These are phyloP conservation scores for Melastoma malabathricum DNA, from an alignment of 345 rosid genomes.

Conservation along the genomic window DNA sequence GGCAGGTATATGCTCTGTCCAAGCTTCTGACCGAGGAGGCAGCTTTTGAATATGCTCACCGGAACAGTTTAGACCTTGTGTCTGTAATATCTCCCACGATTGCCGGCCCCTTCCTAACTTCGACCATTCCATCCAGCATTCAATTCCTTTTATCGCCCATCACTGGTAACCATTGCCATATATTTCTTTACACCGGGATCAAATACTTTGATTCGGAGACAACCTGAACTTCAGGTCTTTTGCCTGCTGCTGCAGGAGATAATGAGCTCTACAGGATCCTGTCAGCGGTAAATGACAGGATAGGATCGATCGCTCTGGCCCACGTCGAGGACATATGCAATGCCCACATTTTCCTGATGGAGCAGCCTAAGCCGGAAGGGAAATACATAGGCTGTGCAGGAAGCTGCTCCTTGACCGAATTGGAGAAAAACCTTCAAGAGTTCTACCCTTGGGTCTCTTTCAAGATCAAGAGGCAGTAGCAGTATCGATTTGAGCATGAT, in stretches of 20 bases:
- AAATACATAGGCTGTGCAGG: constrained; percentile 45
- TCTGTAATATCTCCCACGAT: constrained; percentile 63
- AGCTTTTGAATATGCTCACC: constrained; percentile 54
- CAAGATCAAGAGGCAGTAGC: constrained; percentile 15
- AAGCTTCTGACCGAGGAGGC: constrained; percentile 65
- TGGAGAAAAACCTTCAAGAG: constrained; percentile 25
- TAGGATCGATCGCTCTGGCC: constrained; percentile 67
- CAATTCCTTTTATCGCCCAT: constrained; percentile 66
- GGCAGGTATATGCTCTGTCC: constrained; percentile 57
- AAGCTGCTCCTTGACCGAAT: constrained; percentile 26
- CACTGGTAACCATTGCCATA: constrained; percentile 25
- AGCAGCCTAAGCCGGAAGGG: constrained; percentile 42
- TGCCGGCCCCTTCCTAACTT: constrained; percentile 59
- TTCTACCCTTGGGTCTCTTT: constrained; percentile 15
- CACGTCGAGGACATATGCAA: constrained; percentile 70
- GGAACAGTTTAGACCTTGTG: constrained; percentile 46
- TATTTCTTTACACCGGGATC: not conserved
- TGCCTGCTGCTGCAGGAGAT: constrained; percentile 28
- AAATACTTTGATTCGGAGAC: not conserved
- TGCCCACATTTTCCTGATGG: constrained; percentile 66
- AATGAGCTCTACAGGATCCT: constrained; percentile 34
- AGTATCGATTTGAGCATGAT: not conserved
- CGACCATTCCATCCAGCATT: constrained; percentile 54
- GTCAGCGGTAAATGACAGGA: constrained; percentile 52
- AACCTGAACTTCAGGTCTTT: not conserved